Conservation (phyloP, 331 rosid genomes). For the Saraca asoca region DNA sequence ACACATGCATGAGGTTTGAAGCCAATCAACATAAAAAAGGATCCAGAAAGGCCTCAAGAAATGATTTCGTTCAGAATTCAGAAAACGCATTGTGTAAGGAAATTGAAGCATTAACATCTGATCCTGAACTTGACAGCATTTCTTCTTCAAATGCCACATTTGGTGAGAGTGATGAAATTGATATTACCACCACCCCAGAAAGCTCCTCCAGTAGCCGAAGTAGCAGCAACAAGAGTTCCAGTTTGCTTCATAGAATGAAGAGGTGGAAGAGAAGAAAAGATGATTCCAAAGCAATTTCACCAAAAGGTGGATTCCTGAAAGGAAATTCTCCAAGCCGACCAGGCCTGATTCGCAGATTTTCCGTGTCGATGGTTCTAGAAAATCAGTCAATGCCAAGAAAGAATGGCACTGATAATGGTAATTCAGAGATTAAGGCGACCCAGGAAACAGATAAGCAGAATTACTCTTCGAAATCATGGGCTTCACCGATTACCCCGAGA, state of each 20-base stretch:
- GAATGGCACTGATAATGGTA: background rate
- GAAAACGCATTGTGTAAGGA: slow-evolving; percentile 3
- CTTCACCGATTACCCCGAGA: slow-evolving; percentile 10
- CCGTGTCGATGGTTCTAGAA: slow-evolving; percentile 32
- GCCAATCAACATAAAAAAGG: slow-evolving; percentile 20
- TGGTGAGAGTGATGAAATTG: slow-evolving; percentile 38
- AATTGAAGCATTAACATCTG: slow-evolving; percentile 11
- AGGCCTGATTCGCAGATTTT: background rate
- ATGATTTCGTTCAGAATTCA: slow-evolving; percentile 16
- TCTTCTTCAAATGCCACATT: slow-evolving; percentile 38
- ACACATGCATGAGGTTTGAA: slow-evolving; percentile 47
- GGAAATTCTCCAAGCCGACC: background rate
- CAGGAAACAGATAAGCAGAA: slow-evolving; percentile 4
- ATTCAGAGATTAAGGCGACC: background rate
- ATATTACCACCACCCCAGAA: slow-evolving; percentile 34
- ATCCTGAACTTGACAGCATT: slow-evolving; percentile 27
- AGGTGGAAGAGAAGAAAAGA: slow-evolving; percentile 35
- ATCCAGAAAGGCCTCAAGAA: slow-evolving; percentile 14
- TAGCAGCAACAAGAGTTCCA: slow-evolving; percentile 14
- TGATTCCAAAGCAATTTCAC: background rate
- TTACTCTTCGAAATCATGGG: slow-evolving; percentile 5
- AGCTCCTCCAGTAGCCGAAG: slow-evolving; percentile 49
- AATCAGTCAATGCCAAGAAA: slow-evolving; percentile 10
- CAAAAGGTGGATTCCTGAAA: background rate
- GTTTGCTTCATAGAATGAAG: slow-evolving; percentile 26